Conservation (phyloP, 805 yeast genomes). For the Hyphopichia homilentoma region DNA sequence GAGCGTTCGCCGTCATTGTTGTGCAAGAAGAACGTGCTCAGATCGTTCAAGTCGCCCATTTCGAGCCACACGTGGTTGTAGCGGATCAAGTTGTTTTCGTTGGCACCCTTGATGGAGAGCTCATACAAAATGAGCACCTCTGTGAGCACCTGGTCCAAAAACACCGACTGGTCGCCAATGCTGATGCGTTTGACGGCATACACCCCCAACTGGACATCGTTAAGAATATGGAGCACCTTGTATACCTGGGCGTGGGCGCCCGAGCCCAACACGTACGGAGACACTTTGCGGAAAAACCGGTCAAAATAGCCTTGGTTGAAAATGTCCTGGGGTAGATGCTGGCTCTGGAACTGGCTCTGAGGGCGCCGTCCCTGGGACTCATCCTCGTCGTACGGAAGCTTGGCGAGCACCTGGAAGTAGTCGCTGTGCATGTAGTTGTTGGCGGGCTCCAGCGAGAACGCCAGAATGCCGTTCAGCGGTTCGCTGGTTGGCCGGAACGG, state of each 20-base stretch:
- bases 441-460: no score
- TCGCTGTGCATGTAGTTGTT: constrained; percentile 30
- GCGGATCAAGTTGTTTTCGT: constrained; percentile 59
- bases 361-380: constrained; percentile 1
- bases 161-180: constrained; percentile 70
- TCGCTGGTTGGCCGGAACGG: no score
- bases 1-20: no score
- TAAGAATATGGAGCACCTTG: constrained; percentile 77
- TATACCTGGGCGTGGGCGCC: constrained; percentile 86
- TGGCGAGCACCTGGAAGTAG: constrained; percentile 32
- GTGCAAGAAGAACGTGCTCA: constrained; percentile 20
- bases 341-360: constrained; percentile 2
- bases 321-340: constrained; percentile 46
- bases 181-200: constrained; percentile 86
- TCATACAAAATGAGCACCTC: constrained; percentile 74
- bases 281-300: constrained; percentile 61
- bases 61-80: constrained; percentile 95
- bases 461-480: no score
- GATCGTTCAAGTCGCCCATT: constrained; percentile 53
- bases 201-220: constrained; percentile 65
- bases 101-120: constrained; percentile 42
- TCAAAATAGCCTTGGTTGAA: constrained; percentile 81
- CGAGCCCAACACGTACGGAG: constrained; percentile 56
- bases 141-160: constrained; percentile 64
- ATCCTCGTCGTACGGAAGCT: constrained; percentile 15